Evolutionary conservation across 495 filamentous ascomycete genomes (phyloP), one percentile per base, ranked within the genome.

Genomic region (Tricharina praecox): DNA sequence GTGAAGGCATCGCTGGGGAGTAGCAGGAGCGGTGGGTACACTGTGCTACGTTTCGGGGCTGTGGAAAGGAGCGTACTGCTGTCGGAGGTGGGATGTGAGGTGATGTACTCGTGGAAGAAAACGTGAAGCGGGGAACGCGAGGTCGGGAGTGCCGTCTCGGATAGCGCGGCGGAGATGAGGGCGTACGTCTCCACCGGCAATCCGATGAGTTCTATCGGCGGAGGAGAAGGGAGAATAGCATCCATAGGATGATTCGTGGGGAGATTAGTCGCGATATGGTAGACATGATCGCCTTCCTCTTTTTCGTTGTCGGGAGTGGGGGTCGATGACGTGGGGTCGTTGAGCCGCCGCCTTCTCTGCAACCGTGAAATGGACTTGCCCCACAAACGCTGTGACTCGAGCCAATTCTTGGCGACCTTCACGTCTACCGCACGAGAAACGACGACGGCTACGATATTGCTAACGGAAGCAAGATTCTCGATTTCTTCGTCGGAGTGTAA

Each of bases 11-110:
- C 25, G 19, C 52, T 11, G 19, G 53, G 50, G 43, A 55, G 48
- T 25, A 52, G 44, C 10, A 39, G 45, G 18, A 56, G 45, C 13
- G 50, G 53, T 8, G 54, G 52, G 51, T 51, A 60, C 23, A 47
- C 30, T 2, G 45, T 44, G 38, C 49, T 58, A 57, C 69, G 56
- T 59, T 49, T 50, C 2, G 58, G 58, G 2, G 53, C 36, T 2
- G 52, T 50, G 2, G 46, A 5, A 41, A 50, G 49, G 43, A 53
- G 56, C 0, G 35, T 15, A 2, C 11, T 1, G 42, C 34, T 20
- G 7, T n/a, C n/a, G n/a, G n/a, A n/a, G n/a, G n/a, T n/a, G n/a
- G n/a, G n/a, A n/a, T n/a, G n/a, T n/a, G n/a, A n/a, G n/a, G 13
- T 8, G 19, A 32, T 13, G 28, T 32, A 13, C 13, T 5, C 13